These are phyloP conservation scores for Microcera coccophila DNA, from an alignment of 2,329 filamentous ascomycete species.

Conservation along the genomic window DNA sequence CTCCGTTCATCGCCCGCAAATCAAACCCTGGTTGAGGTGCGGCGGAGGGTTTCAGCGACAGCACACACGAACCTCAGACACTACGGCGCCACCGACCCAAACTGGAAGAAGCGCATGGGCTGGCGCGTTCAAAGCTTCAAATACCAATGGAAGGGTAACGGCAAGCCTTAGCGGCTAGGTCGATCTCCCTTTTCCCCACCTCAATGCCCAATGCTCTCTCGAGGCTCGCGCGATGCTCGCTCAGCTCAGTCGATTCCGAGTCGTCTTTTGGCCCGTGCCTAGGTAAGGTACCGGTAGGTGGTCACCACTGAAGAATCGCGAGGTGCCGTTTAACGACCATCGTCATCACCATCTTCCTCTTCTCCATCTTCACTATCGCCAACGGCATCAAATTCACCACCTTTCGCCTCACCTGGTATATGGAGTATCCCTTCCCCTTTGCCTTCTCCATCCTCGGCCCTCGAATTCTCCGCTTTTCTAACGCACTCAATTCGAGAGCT, in stretches of 20 bases:
- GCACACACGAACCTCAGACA: too few species aligned
- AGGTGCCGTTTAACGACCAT: background rate
- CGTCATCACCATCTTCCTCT: background rate
- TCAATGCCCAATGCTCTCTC: too few species aligned
- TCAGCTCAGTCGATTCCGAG: too few species aligned
- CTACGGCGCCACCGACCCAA: too few species aligned
- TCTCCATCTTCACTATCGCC: background rate
- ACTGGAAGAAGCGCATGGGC: too few species aligned
- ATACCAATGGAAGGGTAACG: conserved; percentile 19
- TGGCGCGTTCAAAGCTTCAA: conserved; percentile 9
- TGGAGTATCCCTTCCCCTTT: background rate
- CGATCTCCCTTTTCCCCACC: conserved; percentile 16
- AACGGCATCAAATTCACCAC: too few species aligned
- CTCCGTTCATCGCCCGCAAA: too few species aligned
- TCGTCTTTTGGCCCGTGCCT: background rate
- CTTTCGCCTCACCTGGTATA: background rate
- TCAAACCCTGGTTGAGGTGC: too few species aligned
- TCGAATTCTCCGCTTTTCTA: background rate
- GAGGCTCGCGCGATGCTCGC: too few species aligned
- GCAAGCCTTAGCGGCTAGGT: conserved; percentile 21
- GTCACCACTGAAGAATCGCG: too few species aligned
- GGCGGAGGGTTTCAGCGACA: too few species aligned
- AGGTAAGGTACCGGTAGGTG: too few species aligned
- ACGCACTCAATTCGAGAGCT: background rate
- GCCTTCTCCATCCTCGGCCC: background rate